A percentile compares a stretch with the other conserved stretches of the same genome.
Evolutionary conservation across 148 eudicot genomes (phyloP).

Genomic region (Arbutus unedo): DNA sequence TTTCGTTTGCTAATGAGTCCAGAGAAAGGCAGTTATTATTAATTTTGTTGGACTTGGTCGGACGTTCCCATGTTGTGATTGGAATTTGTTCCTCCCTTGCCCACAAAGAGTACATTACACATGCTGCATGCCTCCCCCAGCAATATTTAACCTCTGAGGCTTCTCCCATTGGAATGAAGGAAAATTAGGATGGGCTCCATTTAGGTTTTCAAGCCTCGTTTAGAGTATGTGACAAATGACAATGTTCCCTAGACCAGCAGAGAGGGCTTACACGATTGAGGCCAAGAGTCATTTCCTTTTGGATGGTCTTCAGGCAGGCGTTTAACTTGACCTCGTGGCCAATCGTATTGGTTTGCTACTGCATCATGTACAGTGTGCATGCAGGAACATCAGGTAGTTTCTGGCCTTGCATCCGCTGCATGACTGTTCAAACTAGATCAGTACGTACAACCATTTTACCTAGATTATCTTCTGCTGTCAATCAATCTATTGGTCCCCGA

Average conservation of each 20-base stretch:
- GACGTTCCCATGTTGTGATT: background rate
- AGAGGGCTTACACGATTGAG: background rate
- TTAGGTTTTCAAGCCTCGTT: too few species aligned
- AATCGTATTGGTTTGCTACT: background rate
- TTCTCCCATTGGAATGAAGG: background rate
- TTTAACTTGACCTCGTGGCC: background rate
- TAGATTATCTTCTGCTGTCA: too few species aligned
- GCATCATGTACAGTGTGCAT: background rate
- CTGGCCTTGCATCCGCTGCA: too few species aligned
- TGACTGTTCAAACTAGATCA: too few species aligned
- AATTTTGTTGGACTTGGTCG: background rate
- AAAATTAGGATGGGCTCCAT: background rate
- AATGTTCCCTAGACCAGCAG: background rate
- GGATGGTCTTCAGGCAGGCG: background rate
- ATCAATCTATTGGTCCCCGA: too few species aligned
- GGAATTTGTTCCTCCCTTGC: background rate
- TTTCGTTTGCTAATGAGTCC: background rate
- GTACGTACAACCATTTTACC: too few species aligned
- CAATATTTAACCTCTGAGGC: background rate
- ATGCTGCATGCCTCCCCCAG: background rate
- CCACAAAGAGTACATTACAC: background rate
- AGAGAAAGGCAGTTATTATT: background rate
- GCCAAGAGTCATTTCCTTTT: background rate
- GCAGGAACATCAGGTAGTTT: background rate
- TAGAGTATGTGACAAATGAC: too few species aligned